A percentile compares a stretch with the other conserved stretches of the same genome.
These are phyloP conservation scores for Syncephalastrum contaminatum DNA, from an alignment of 371 early-diverging fungal genomes.

Conservation along the genomic window DNA sequence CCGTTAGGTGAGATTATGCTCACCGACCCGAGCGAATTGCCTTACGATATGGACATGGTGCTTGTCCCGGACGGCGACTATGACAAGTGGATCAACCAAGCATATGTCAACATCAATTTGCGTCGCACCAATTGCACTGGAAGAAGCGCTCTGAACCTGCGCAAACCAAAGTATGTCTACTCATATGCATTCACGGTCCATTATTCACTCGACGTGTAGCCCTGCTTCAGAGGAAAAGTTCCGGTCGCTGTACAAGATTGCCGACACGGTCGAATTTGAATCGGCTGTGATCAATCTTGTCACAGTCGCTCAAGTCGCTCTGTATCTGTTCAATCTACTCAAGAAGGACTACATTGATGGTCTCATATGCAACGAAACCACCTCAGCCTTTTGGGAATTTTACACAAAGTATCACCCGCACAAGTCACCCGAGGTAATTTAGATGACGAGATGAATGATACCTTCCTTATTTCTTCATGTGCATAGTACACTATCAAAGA, in stretches of 20 bases:
- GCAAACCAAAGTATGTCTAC: conserved; percentile 51
- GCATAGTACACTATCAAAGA: conserved; percentile 39
- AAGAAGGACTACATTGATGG: conserved; percentile 57
- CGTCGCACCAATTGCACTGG: conserved; percentile 64
- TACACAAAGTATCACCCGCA: conserved; percentile 48
- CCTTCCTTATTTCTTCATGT: not conserved
- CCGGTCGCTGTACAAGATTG: conserved; percentile 59
- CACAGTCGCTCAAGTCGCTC: conserved; percentile 49
- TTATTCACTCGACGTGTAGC: conserved; percentile 21
- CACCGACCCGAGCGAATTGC: conserved; percentile 57
- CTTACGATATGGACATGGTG: conserved; percentile 61
- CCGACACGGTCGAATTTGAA: conserved; percentile 53
- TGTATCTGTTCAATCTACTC: conserved; percentile 53
- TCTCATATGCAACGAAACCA: conserved; percentile 60
- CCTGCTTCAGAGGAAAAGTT: conserved; percentile 68
- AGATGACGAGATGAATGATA: not conserved
- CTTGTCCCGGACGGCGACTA: conserved; percentile 65
- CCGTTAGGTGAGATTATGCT: conserved; percentile 55
- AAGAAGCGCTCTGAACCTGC: conserved; percentile 61
- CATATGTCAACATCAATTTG: conserved; percentile 64
- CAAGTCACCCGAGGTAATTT: conserved; percentile 49
- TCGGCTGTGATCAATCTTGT: conserved; percentile 59
- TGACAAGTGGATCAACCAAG: conserved; percentile 52
- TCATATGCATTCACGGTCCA: too few relatives aligned
- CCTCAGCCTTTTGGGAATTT: conserved; percentile 49